Evolutionary conservation across 768 basidiomycete genomes (phyloP), one percentile per base, ranked within the genome.

Genomic region (Boletus speciosus): DNA sequence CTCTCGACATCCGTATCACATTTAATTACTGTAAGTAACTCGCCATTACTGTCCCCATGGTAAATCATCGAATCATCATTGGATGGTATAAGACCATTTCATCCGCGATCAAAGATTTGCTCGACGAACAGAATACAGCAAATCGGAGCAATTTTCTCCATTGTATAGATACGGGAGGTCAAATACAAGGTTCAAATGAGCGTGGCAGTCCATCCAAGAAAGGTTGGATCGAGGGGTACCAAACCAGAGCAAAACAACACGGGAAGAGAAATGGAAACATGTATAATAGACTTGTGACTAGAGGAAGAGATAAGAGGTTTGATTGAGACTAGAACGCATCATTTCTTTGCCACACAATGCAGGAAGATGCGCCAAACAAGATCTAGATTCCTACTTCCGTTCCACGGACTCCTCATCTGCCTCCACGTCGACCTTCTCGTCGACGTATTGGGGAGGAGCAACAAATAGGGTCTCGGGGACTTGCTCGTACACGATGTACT

Each of bases 371-470:
- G 25, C 23, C 6, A 27, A 40, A 57, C 8, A 40, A 32, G 27
- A 16, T 40, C 15, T 15, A 54, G 12, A 36, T 34, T 34, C 27
- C 46, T 66, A 66, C 57, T 66, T 57, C 57, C 5, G 27, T 46
- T 56, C 60, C 54, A 56, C 58, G 29, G 36, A 32, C n/a, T 51
- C 55, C 25, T 54, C 54, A 11, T 48, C 42, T 14, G 41, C 45
- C 38, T 61, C 61, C 47, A 59, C 36, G 31, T 53, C 70, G 48
- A 68, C 68, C 69, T 84, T 84, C 72, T 85, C 82, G 54, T 81
- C 81, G 42, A 73, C 71, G 69, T 88, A 87, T 57, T 75, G 67
- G 19, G 85, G 86, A 23, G 85, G 84, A 16, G 81, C 67, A 44
- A 76, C 73, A 53, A 75, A 71, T 38, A 80, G 60, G 36, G 78